Evolutionary conservation across 2,329 filamentous ascomycete species (phyloP), one percentile per base, ranked within the genome.

Genomic region (Fusarium compactum): DNA sequence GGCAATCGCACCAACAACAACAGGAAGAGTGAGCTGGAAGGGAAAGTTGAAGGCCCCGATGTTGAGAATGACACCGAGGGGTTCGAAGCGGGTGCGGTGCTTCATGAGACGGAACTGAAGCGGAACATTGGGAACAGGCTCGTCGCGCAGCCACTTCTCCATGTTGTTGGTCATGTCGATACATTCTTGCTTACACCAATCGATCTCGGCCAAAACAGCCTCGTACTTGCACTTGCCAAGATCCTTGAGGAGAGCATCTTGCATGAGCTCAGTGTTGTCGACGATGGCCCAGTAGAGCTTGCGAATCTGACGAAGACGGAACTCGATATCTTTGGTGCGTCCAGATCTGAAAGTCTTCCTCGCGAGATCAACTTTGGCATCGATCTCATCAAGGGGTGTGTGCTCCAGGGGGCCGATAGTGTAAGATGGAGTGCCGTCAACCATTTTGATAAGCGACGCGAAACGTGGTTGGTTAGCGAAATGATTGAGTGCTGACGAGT

Each of bases 41-140:
- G 96, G 96, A 80, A 95, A 97, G 85, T 99, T 99, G 88, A 93
- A 98, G 45, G 96, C 90, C 61, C 94, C 94, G 77, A 98, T 97
- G 76, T 98, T 89, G 74, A 98, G 85, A 14, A 93, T 89, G 43
- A 90, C 85, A 38, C 96, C 96, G 61, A 98, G 81, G 2, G 96
- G 96, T 77, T 98, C 95, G 82, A 97, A 97, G 71, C 90, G 86
- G 78, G 97, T 90, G 77, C 87, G 91, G 40, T 94, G 92, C 59
- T 85, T 90, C 82, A 97, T 86, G 44, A 91, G 78, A 72, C 86
- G 86, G 81, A 91, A 93, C 44, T 86, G 85, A 47, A 94, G 78
- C 15, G 90, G 84, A 20, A 97, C 91, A 77, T 94, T 91, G 45
- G 82, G 81, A 32, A 93, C 85, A 75, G 85, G 86, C 80, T 98